Percentiles rank a stretch among this genome's conserved stretches.
phyloP scores from a whole-genome alignment of 176 grass and related monocot species.

The Ampelocalamus luodianensis region DNA sequence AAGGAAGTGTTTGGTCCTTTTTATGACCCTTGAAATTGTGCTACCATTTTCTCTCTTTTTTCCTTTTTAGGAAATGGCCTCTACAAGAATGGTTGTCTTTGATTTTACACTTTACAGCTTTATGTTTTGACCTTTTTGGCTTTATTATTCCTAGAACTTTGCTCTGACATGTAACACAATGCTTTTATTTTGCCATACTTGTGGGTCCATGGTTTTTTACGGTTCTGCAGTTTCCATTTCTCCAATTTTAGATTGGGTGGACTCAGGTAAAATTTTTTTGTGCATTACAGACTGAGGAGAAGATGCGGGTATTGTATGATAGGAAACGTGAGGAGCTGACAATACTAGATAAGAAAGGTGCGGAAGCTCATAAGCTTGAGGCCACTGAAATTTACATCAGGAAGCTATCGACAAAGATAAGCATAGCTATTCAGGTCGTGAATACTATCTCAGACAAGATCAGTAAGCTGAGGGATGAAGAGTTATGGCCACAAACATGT shows the following conservation, averaged over 20 bases:
- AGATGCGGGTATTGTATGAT: constrained; percentile 74
- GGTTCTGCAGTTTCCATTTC: neutral
- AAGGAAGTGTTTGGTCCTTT: constrained; percentile 3
- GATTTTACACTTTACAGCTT: neutral
- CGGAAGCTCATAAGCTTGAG: constrained; percentile 82
- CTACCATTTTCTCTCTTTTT: neutral
- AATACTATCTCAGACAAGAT: constrained; percentile 87
- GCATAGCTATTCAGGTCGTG: constrained; percentile 93
- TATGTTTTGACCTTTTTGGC: constrained; percentile 31
- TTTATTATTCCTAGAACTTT: neutral
- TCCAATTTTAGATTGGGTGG: neutral
- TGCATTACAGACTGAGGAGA: constrained; percentile 74
- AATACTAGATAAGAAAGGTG: constrained; percentile 75
- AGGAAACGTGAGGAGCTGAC: constrained; percentile 70
- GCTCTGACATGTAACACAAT: neutral
- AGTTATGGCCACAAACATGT: constrained; percentile 91
- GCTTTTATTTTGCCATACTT: constrained; percentile 25
- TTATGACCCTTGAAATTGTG: constrained; percentile 2
- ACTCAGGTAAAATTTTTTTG: constrained; percentile 24
- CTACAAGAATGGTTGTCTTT: constrained; percentile 14
- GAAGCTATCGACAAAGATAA: constrained; percentile 94
- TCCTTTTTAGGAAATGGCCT: neutral
- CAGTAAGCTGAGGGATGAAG: constrained; percentile 89
- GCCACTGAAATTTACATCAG: constrained; percentile 66
- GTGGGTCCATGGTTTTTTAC: constrained; percentile 16